Evolutionary conservation across 257 asterid species (phyloP), one percentile per base, ranked within the genome.

Genomic region (Gardenia jasminoides): DNA sequence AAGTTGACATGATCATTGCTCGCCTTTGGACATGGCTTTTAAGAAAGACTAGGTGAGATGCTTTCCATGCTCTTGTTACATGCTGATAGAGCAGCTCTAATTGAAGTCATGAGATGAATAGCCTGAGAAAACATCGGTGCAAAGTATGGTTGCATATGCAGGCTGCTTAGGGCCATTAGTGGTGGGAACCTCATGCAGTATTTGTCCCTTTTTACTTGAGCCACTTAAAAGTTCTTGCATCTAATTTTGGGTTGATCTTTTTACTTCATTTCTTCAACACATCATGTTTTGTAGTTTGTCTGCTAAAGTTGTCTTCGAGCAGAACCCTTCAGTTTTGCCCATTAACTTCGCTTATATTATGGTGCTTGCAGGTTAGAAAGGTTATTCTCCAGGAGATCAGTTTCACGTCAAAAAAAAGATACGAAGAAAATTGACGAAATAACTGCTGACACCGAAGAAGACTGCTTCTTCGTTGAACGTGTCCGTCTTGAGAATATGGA

Each of bases 401-500:
- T 59, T 75, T 70, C 83, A 65, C 82, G 72, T 74, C 67, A 1
- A 12, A 87, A 79, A 85, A 86, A 70, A 77, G 89, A 90, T 61
- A 81, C 87, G 30, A 90, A 83, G 81, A 88, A 85, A 47, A 90
- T 87, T 26, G 94, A 91, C 43, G 96, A 84, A 70, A 68, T 81
- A 76, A 76, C 74, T 61, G 72, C 87, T 82, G 96, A 90, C 78
- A 79, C 61, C 69, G 84, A 80, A 30, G 87, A 84, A 68, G 90
- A 87, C 76, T 97, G 83, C 76, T 71, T 92, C 52, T 85, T 85
- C 76, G 95, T 93, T 87, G 98, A 95, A 83, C 99, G 98, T 61
- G 85, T 95, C 84, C 97, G 98, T 50, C 91, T 95, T 74, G 92
- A 95, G 83, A 95, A 90, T 81, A 89, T 95, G 94, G 96, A 88